Evolutionary conservation across 2,329 filamentous ascomycete species (phyloP).

Genomic region (Microdochium nivale): DNA sequence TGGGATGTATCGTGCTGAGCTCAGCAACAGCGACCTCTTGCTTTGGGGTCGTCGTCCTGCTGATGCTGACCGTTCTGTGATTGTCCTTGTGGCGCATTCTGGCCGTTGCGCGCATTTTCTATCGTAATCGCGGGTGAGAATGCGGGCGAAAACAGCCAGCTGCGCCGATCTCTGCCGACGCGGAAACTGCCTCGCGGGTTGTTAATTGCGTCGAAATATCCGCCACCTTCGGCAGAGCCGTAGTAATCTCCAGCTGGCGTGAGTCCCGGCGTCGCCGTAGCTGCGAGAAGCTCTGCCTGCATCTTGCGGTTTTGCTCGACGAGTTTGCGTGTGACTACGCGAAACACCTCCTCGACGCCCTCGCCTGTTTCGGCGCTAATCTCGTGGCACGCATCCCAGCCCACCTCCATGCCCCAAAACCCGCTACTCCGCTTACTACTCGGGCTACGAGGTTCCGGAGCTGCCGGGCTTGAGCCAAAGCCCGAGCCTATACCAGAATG

Average conservation of each 20-base stretch:
- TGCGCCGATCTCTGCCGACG: conserved; percentile 47
- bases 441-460: conserved; percentile 46
- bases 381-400: conserved; percentile 97
- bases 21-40: background rate
- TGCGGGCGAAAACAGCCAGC: conserved; percentile 48
- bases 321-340: conserved; percentile 55
- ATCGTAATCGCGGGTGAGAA: conserved; percentile 44
- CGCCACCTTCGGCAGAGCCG: conserved; percentile 28
- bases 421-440: conserved; percentile 61
- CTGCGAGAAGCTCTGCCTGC: conserved; percentile 48
- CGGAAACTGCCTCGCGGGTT: conserved; percentile 45
- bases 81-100: background rate
- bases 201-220: conserved; percentile 43
- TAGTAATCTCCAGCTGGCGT: conserved; percentile 33
- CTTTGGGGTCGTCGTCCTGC: background rate
- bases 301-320: conserved; percentile 57
- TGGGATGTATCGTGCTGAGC: background rate
- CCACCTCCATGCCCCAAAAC: conserved; percentile 86
- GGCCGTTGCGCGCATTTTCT: conserved; percentile 29
- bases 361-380: conserved; percentile 91
- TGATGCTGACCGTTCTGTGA: background rate
- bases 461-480: conserved; percentile 6
- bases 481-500: conserved; percentile 15
- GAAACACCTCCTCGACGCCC: conserved; percentile 93
- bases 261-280: conserved; percentile 38